Conservation (phyloP, 2,329 filamentous ascomycete genomes). For the Penicillium expansum region DNA sequence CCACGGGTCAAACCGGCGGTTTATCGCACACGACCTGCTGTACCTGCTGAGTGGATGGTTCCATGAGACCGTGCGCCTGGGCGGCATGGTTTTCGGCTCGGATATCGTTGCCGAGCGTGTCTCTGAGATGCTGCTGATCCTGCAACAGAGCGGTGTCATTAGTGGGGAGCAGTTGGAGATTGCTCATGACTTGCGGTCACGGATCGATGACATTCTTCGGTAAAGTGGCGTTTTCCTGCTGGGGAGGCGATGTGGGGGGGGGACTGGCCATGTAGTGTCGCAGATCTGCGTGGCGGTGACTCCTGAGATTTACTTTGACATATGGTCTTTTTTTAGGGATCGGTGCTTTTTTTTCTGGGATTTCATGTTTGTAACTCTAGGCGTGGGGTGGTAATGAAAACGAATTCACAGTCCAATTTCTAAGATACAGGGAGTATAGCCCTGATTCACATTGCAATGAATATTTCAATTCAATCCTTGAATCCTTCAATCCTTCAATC, state of each 20-base stretch:
- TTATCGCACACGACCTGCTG: conserved; percentile 61
- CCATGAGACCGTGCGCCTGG: conserved; percentile 53
- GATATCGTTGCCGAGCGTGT: conserved; percentile 55
- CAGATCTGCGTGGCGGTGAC: conserved; percentile 3
- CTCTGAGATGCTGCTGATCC: conserved; percentile 44
- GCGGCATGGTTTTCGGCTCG: conserved; percentile 58
- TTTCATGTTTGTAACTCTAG: conserved; percentile 9
- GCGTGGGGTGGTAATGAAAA: conserved; percentile 17
- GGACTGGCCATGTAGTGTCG: neutral
- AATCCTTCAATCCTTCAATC: no score
- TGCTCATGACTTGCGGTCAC: conserved; percentile 41
- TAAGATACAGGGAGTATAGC: neutral
- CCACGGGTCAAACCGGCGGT: conserved; percentile 54
- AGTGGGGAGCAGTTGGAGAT: conserved; percentile 36
- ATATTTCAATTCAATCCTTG: neutral
- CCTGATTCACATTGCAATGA: neutral
- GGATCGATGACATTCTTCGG: conserved; percentile 42
- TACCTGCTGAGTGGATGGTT: conserved; percentile 63
- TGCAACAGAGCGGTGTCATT: conserved; percentile 44
- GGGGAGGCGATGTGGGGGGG: neutral
- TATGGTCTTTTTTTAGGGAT: neutral
- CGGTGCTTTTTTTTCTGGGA: neutral
- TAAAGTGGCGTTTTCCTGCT: conserved; percentile 21
- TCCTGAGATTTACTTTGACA: conserved; percentile 3
- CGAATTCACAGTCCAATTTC: conserved; percentile 6